phyloP scores from a whole-genome alignment of 2,329 filamentous ascomycete genomes.

The Clathrospora elynae region DNA sequence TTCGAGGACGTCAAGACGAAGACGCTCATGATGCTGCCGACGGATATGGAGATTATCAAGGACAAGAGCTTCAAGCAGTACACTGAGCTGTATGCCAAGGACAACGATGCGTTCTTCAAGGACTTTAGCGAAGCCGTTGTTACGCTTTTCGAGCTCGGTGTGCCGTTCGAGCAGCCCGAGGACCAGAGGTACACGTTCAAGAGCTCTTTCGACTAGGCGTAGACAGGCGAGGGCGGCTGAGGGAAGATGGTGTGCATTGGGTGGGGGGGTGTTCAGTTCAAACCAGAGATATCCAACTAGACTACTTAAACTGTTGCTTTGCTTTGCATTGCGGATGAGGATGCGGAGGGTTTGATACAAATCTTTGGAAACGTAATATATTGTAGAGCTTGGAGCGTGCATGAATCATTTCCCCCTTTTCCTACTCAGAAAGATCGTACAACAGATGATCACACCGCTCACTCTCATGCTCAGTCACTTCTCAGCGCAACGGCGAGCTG shows the following conservation, averaged over 20 bases:
- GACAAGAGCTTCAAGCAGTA: constrained; percentile 83
- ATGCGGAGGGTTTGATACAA: neutral
- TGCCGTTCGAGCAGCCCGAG: constrained; percentile 72
- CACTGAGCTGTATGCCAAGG: constrained; percentile 87
- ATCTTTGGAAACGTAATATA: too few relatives aligned
- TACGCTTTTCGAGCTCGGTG: constrained; percentile 91
- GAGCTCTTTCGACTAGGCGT: constrained; percentile 50
- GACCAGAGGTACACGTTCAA: constrained; percentile 54
- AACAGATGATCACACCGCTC: neutral
- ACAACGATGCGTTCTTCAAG: constrained; percentile 89
- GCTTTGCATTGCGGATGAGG: constrained; percentile 1
- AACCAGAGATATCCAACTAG: constrained; percentile 41
- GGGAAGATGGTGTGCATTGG: too few relatives aligned
- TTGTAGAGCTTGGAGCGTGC: neutral
- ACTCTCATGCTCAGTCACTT: constrained; percentile 18
- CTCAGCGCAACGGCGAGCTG: constrained; percentile 21
- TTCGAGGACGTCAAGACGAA: constrained; percentile 87
- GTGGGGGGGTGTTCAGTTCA: constrained; percentile 17
- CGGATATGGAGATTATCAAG: constrained; percentile 83
- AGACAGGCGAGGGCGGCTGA: neutral
- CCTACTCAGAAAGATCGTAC: too few relatives aligned
- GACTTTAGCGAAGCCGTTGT: constrained; percentile 81
- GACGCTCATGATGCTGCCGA: constrained; percentile 95
- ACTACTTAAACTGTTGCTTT: constrained; percentile 27
- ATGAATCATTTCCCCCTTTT: neutral